Evolutionary conservation across 192 early-diverging fungal species (phyloP), one percentile per base, ranked within the genome.

Genomic region (Coemansia sp.): DNA sequence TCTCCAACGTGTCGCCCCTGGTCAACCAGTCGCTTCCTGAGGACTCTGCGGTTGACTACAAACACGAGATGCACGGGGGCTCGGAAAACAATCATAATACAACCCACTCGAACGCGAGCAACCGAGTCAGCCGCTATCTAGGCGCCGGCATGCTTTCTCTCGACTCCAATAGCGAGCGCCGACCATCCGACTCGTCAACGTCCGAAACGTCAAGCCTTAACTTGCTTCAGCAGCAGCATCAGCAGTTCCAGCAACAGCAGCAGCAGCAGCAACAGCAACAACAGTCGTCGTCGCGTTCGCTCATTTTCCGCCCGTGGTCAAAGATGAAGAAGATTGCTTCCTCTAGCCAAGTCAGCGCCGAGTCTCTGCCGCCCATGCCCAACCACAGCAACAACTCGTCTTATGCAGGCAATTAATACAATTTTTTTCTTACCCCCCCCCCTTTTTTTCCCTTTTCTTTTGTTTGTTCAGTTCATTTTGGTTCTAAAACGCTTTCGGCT

Each of bases 281-380:
- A 15, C 74, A 67, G 39, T 55, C 58, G 1, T 76, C 74, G 3
- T 56, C 81, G 18, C 75, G 81, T 39, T 75, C 81, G 36, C 54
- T 73, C 33, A 73, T 79, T 28, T 83, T 83, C 51, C 66, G 76
- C 4, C 81, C 81, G 3, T 83, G 81, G 81, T 71, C 75, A n/a
- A 83, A 78, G 61, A 74, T 83, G 69, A 83, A 83, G 34, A 83
- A 83, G 57, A 78, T 78, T 3, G 68, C 81, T 0, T 83, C 80
- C 7, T 77, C 71, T 5, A 74, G 43, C 69, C 75, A 78, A 22
- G 75, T 77, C 62, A 65, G 69, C 59, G 36, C 72, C 4, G 72
- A 83, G 28, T 68, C 75, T 20, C 69, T 69, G 37, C 68, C 75
- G 3, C 75, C 80, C n/a, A 53, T 77, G 70, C 80, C 80, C 0